Conservation (phyloP, 164 flowering plant genomes). For the Dillenia suffruticosa region DNA sequence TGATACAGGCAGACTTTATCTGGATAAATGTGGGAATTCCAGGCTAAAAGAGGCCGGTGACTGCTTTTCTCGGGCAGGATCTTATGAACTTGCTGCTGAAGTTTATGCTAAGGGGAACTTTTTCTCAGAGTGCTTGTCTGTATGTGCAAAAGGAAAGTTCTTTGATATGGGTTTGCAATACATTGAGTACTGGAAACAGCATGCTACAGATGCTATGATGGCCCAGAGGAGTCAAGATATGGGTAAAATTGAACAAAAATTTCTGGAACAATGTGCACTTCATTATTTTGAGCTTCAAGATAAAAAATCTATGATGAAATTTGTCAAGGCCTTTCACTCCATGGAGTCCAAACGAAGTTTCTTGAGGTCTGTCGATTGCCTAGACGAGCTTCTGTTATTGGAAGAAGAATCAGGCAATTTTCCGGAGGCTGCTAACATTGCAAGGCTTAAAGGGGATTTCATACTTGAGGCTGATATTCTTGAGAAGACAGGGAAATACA, state of each 20-base stretch:
- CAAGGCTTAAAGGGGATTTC: slow-evolving; percentile 38
- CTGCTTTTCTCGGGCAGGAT: slow-evolving; percentile 5
- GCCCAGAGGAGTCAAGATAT: slow-evolving; percentile 9
- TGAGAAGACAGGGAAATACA: slow-evolving; percentile 42
- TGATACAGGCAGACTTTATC: slow-evolving; percentile 29
- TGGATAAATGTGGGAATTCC: slow-evolving; percentile 16
- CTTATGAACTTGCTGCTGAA: slow-evolving; percentile 20
- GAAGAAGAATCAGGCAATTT: slow-evolving; percentile 54
- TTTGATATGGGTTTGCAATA: slow-evolving; percentile 24
- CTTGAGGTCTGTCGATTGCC: slow-evolving; percentile 20
- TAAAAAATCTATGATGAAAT: slow-evolving; percentile 24
- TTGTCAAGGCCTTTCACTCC: slow-evolving; percentile 19
- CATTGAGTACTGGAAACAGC: slow-evolving; percentile 19
- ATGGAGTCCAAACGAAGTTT: slow-evolving; percentile 18
- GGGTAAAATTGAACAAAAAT: slow-evolving; percentile 11
- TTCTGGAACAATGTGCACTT: slow-evolving; percentile 20
- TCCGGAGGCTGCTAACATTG: slow-evolving; percentile 48
- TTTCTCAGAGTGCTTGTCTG: slow-evolving; percentile 19
- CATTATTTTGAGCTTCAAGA: slow-evolving; percentile 13
- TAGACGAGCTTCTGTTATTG: slow-evolving; percentile 44
- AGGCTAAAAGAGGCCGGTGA: slow-evolving; percentile 19
- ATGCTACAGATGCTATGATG: not conserved
- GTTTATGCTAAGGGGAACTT: slow-evolving; percentile 16
- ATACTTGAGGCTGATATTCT: slow-evolving; percentile 50
- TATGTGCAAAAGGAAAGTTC: slow-evolving; percentile 15